phyloP scores from a whole-genome alignment of 768 basidiomycete genomes.

The Mycena polygramma region DNA sequence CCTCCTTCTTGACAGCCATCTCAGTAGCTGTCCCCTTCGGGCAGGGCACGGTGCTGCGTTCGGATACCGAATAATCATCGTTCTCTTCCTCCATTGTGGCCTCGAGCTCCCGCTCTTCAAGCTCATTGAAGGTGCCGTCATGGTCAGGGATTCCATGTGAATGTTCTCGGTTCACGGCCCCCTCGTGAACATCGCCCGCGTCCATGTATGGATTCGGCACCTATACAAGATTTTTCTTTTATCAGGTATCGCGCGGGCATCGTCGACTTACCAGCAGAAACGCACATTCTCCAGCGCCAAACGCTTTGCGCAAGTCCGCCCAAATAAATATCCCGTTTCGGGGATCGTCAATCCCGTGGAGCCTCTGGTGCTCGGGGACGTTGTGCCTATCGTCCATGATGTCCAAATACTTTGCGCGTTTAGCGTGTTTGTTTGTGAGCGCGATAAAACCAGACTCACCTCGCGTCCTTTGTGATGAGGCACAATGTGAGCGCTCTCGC shows the following conservation, averaged over 20 bases:
- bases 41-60: too few species aligned
- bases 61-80: neutral
- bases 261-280: slow-evolving; percentile 1
- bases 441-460: neutral
- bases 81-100: neutral
- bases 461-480: neutral
- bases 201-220: slow-evolving; percentile 5
- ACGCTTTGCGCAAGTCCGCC: neutral
- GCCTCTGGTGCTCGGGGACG: neutral
- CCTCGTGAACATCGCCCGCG: neutral
- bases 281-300: neutral
- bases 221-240: neutral
- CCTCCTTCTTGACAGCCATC: too few species aligned
- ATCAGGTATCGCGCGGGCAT: too few species aligned
- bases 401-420: neutral
- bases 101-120: neutral
- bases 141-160: neutral
- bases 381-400: neutral
- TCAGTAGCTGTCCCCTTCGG: too few species aligned
- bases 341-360: neutral
- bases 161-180: neutral
- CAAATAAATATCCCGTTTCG: neutral
- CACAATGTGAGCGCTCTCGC: neutral
- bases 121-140: neutral
- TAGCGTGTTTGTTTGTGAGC: neutral